phyloP scores from a whole-genome alignment of 1,284 basidiomycete species.

The Retiboletus flavoniger region DNA sequence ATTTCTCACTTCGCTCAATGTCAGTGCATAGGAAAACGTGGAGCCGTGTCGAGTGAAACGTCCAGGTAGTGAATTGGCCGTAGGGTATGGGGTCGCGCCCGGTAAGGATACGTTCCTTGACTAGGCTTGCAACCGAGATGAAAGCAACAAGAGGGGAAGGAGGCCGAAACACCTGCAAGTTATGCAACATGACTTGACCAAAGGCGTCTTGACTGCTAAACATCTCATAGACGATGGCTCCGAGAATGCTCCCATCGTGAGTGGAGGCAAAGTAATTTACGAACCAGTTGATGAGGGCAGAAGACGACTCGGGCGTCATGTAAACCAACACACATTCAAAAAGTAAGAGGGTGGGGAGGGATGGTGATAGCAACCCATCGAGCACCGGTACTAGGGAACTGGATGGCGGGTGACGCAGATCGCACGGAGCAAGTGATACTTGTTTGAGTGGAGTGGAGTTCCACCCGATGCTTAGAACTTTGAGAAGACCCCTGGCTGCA shows the following conservation, averaged over 20 bases:
- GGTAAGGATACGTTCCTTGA: conserved; percentile 48
- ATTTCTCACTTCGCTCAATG: conserved; percentile 50
- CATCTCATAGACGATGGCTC: conserved; percentile 84
- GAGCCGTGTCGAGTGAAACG: conserved; percentile 67
- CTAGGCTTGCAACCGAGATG: background rate
- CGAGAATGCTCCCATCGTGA: conserved; percentile 33
- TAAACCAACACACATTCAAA: conserved; percentile 95
- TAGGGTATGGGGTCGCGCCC: conserved; percentile 60
- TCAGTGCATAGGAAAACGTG: conserved; percentile 23
- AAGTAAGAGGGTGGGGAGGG: conserved; percentile 76
- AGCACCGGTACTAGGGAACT: conserved; percentile 43
- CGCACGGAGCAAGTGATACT: conserved; percentile 79
- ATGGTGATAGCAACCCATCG: conserved; percentile 52
- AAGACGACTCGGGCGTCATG: conserved; percentile 62
- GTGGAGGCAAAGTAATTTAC: conserved; percentile 48
- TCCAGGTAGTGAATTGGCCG: conserved; percentile 48
- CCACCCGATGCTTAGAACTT: conserved; percentile 62
- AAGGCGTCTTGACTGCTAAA: conserved; percentile 81
- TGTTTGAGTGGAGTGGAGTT: conserved; percentile 57
- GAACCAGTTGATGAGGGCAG: conserved; percentile 75
- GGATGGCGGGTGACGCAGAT: conserved; percentile 60
- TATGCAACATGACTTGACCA: conserved; percentile 74
- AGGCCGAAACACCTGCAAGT: background rate
- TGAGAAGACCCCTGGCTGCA: conserved; percentile 4
- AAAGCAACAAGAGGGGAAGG: background rate